Conservation (phyloP, 2,329 filamentous ascomycete genomes). For the Pseudogymnoascus sp. region DNA sequence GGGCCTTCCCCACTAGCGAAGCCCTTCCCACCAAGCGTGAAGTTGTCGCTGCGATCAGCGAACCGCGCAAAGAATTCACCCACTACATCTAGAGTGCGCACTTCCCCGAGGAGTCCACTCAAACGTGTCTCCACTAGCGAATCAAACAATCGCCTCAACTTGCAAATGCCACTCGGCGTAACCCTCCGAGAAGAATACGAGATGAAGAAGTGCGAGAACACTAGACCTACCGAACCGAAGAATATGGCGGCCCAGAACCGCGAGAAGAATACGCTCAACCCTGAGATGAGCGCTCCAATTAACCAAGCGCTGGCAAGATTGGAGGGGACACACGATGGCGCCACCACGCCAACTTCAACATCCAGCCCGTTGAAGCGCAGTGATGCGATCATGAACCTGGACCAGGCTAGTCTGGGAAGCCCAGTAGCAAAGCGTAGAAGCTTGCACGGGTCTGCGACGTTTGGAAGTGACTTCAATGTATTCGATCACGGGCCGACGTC, state of each 20-base stretch:
- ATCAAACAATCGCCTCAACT: slow-evolving; percentile 35
- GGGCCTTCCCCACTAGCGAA: slow-evolving; percentile 49
- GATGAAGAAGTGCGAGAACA: slow-evolving; percentile 6
- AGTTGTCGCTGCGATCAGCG: slow-evolving; percentile 55
- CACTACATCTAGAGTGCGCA: slow-evolving; percentile 51
- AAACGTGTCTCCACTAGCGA: slow-evolving; percentile 59
- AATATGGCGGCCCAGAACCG: slow-evolving; percentile 41
- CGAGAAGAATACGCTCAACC: slow-evolving; percentile 38
- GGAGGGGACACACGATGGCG: slow-evolving; percentile 29
- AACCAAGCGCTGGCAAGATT: slow-evolving; percentile 43
- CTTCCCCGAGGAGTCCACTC: slow-evolving; percentile 71
- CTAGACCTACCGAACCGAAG: slow-evolving; percentile 35
- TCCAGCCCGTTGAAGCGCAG: slow-evolving; percentile 86
- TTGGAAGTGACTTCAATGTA: slow-evolving; percentile 58
- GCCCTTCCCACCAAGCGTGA: slow-evolving; percentile 57
- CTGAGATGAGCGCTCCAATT: slow-evolving; percentile 47
- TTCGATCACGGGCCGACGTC: slow-evolving; percentile 55
- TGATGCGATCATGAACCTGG: slow-evolving; percentile 81
- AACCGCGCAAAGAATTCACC: slow-evolving; percentile 51
- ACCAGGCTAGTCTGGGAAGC: slow-evolving; percentile 68
- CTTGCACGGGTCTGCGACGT: slow-evolving; percentile 63
- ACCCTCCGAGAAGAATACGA: slow-evolving; percentile 4
- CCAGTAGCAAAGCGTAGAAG: slow-evolving; percentile 88
- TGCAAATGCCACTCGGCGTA: not conserved
- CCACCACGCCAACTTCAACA: slow-evolving; percentile 44